Evolutionary conservation across 2,329 filamentous ascomycete genomes (phyloP).

Genomic region (Helotiales sp.): DNA sequence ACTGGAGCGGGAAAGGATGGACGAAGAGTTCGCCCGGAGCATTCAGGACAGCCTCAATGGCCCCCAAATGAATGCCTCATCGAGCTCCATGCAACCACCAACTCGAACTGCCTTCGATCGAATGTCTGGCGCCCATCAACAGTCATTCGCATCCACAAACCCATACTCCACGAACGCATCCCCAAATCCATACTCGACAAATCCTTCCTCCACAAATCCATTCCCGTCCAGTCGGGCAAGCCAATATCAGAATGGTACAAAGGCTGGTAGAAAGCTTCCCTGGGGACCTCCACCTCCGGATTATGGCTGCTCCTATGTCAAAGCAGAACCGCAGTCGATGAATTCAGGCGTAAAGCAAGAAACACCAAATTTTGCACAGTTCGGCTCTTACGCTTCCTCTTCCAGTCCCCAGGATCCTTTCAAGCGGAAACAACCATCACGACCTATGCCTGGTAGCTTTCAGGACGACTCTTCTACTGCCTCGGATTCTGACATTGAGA

Average conservation of each 20-base stretch:
- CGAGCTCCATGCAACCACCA: conserved; percentile 9
- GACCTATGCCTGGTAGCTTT: conserved; percentile 31
- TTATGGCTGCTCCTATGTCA: conserved; percentile 7
- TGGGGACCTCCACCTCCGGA: conserved; percentile 1
- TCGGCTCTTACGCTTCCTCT: background rate
- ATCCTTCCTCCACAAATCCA: conserved; percentile 11
- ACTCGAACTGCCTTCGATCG: conserved; percentile 38
- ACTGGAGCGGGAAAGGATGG: conserved; percentile 45
- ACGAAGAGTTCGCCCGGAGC: conserved; percentile 42
- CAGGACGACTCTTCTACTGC: conserved; percentile 30
- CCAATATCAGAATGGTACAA: background rate
- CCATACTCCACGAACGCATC: conserved; percentile 7
- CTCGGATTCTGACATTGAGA: conserved; percentile 42
- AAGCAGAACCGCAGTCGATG: conserved; percentile 22
- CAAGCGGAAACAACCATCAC: conserved; percentile 18
- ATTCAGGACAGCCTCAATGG: conserved; percentile 31
- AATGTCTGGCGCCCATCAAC: conserved; percentile 33
- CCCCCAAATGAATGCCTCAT: conserved; percentile 3
- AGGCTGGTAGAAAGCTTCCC: conserved; percentile 21
- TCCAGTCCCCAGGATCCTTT: background rate
- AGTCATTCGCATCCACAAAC: conserved; percentile 17
- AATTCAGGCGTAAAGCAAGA: conserved; percentile 12
- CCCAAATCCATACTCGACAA: conserved; percentile 4
- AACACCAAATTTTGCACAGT: background rate
- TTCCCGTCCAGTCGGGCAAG: background rate